Conservation (phyloP, 345 rosid species). For the Bruguiera sexangula region DNA sequence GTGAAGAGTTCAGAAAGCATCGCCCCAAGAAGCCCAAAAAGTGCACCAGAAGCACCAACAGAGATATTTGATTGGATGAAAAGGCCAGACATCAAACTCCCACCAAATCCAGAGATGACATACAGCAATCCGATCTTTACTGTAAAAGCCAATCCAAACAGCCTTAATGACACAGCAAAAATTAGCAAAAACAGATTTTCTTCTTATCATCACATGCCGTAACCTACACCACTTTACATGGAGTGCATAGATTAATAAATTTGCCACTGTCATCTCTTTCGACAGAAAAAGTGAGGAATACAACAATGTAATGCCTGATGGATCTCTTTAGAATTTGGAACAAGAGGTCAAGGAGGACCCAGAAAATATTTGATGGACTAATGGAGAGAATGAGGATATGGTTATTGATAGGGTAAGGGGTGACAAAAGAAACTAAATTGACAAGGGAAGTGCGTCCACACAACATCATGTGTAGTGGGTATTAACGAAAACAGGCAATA, state of each 20-base stretch:
- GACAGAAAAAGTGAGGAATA: neutral
- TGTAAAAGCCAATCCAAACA: constrained; percentile 25
- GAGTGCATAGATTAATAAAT: neutral
- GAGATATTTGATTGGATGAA: constrained; percentile 74
- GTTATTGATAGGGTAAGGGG: neutral
- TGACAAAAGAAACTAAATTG: neutral
- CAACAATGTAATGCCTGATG: neutral
- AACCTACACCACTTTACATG: neutral
- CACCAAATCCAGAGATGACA: constrained; percentile 87
- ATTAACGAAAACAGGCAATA: neutral
- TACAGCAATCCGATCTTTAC: constrained; percentile 79
- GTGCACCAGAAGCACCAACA: constrained; percentile 98
- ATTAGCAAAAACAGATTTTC: neutral
- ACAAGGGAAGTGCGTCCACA: neutral
- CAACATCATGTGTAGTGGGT: neutral
- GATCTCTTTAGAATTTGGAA: neutral
- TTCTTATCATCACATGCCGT: neutral
- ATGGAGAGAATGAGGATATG: neutral
- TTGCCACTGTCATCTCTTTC: neutral
- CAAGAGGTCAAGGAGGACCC: neutral
- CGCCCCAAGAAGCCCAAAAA: constrained; percentile 89
- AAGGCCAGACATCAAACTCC: constrained; percentile 88
- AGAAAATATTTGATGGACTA: neutral
- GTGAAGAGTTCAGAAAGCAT: constrained; percentile 97
- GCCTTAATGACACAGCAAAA: neutral